These are phyloP conservation scores for Gnaphalium uliginosum DNA, from an alignment of 129 eudicot genomes.

Conservation along the genomic window DNA sequence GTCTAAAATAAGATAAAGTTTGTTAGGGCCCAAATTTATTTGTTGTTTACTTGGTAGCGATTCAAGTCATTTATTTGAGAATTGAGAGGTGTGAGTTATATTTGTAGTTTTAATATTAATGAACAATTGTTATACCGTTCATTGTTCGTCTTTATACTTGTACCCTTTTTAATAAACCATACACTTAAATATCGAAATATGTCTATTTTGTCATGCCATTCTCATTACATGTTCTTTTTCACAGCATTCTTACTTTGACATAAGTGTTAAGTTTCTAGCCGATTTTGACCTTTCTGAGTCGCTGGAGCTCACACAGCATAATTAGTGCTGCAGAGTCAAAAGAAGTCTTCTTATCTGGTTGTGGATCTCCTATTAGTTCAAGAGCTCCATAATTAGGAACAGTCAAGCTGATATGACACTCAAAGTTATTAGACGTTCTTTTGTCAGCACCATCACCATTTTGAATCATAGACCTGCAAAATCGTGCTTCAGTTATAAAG, in stretches of 20 bases:
- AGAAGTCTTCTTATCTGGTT: constrained; percentile 82
- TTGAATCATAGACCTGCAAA: constrained; percentile 50
- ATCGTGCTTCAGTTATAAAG: background rate
- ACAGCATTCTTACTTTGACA: background rate
- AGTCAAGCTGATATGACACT: constrained; percentile 51
- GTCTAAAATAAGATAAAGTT: constrained; percentile 25
- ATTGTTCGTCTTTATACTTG: background rate
- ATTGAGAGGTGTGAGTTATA: constrained; percentile 30
- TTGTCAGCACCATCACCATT: constrained; percentile 46
- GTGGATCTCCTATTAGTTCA: constrained; percentile 53
- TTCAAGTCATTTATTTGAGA: constrained; percentile 25
- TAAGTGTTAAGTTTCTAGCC: background rate
- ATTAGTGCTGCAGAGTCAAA: constrained; percentile 73
- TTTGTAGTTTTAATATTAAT: constrained; percentile 17
- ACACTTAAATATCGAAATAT: background rate
- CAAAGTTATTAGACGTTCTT: constrained; percentile 54
- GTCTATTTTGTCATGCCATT: background rate
- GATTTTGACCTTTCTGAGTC: constrained; percentile 47
- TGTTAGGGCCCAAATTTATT: constrained; percentile 21
- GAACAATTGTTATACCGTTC: background rate
- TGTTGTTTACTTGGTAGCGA: constrained; percentile 27
- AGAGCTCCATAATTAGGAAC: constrained; percentile 58
- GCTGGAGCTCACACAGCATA: constrained; percentile 65
- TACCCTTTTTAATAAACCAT: background rate
- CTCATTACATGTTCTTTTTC: no score